Base-by-base conservation (phyloP, 2,329 filamentous ascomycete species). In the Calonectria montana region DNA sequence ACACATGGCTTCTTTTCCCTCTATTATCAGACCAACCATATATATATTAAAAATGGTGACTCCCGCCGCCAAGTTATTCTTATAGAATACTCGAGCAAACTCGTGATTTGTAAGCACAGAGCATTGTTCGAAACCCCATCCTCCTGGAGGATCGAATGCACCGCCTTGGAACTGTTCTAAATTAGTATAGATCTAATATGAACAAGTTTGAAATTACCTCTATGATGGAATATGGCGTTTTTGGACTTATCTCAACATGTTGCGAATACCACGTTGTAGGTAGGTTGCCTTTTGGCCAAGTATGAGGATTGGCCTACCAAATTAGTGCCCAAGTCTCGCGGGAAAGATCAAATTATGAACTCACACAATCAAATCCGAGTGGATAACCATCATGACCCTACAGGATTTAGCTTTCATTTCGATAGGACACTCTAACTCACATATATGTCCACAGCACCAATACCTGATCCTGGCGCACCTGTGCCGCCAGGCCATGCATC, bases 61-160 rank as follows among this genome's bases (percentile, higher is more conserved):
- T 0, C 91, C 92, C 18, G 92, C 89, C 43, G 90, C 90, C 65
- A 92, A 89, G 64, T 91, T 87, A 75, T 95, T 94, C 86, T 96
- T 96, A 82, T 95, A 94, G 79, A 95, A 94, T 0, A 97, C 91
- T 18, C 94, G 86, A 72, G 93, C 91, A 73, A 94, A 95, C 75
- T 95, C 92, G n/a, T 91, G 86, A 73, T 93, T 93, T 4, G 94
- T 84, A 3, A 96, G 86, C 3, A 86, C 84, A 4, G 89, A 85
- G 76, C 94, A 97, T 69, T 91, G 85, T 3, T 90, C 91, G 62
- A 94, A 94, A 0, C 93, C 93, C 16, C 86, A 84, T 18, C 93
- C 94, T 61, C 93, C 94, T 89, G 93, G 96, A 0, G 91, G 91
- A 79, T 95, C 93, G 72, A 93, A 95, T 0, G 91, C 86, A 25